Evolutionary conservation across 495 filamentous ascomycete genomes (phyloP), one percentile per base, ranked within the genome.

Genomic region (Hypoxylon fuscum): DNA sequence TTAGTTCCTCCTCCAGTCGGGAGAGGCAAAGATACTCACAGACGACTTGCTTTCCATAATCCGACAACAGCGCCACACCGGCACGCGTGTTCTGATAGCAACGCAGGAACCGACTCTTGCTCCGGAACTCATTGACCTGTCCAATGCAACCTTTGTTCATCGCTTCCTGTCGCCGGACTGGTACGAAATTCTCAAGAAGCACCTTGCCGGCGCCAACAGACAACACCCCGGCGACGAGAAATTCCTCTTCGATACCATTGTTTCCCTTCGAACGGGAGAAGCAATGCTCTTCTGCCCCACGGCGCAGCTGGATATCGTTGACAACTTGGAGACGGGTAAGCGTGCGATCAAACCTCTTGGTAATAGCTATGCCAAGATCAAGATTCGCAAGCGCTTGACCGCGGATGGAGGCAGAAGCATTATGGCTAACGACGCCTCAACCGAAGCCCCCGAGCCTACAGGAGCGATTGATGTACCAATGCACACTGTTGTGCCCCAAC

Each of bases 101-200:
- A 89, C 87, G 0, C 85, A 90, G 59, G 86, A 89, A 53, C 87
- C 87, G 0, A 88, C 84, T 0, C 77, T 90, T 27, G 82, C 83
- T 0, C 78, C 80, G 0, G 48, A 62, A 1, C 76, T 89, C 1
- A 71, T 89, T 0, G 82, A 82, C 53, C 78, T 89, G 6, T 83
- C 79, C 55, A 82, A 80, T 5, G 71, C 82, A 10, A 85, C 81
- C 0, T 79, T 90, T 55, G 79, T 88, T 1, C 87, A 90, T 56
- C 78, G 80, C 9, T 88, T 88, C 51, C 78, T 74, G 0, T 84
- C 81, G 0, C 85, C 85, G 0, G 79, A 72, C 12, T 89, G 87
- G 87, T 74, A 83, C 47, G 57, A 62, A 1, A 66, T 72, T 4
- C 71, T 89, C 29, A 72, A 78, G 29, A 63, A 64, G 0, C 83